These are phyloP conservation scores for Chlamydomonas sphaeroides DNA, from an alignment of 139 green algal genomes.

Conservation along the genomic window DNA sequence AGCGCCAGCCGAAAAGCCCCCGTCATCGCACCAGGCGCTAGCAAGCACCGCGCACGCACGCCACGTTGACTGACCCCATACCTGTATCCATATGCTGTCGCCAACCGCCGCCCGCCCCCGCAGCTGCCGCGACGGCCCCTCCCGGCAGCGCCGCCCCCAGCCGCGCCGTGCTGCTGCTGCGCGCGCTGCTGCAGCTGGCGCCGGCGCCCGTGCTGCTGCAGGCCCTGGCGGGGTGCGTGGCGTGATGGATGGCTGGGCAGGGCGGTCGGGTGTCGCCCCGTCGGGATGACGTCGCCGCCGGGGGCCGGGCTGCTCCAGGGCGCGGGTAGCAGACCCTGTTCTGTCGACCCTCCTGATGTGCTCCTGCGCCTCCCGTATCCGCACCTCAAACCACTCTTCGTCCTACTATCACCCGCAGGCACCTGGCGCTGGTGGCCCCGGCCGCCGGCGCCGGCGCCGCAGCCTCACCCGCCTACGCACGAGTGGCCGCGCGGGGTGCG, in stretches of 20 bases:
- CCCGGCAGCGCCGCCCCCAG: not conserved
- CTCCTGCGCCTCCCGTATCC: no score
- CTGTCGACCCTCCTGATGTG: not conserved
- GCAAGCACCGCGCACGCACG: not conserved
- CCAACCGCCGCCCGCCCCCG: no score
- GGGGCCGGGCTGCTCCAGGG: not conserved
- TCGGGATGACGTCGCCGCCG: no score
- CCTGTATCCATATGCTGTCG: not conserved
- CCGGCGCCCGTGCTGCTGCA: constrained; percentile 19
- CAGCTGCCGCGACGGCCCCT: not conserved
- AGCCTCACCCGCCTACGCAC: constrained; percentile 14
- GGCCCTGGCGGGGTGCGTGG: not conserved
- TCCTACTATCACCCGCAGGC: constrained; percentile 20
- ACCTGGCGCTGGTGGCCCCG: constrained; percentile 57
- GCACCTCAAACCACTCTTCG: no score
- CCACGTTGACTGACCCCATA: not conserved
- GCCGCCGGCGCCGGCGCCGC: not conserved
- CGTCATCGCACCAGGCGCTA: not conserved
- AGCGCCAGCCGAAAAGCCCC: no score
- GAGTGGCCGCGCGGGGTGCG: constrained; percentile 34
- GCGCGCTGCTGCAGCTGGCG: constrained; percentile 9
- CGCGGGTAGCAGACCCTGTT: not conserved
- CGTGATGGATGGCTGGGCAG: no score
- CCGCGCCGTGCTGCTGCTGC: constrained; percentile 1
- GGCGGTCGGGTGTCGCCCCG: no score